Evolutionary conservation across 2,329 filamentous ascomycete genomes (phyloP).

Genomic region (Colletotrichum tropicale): DNA sequence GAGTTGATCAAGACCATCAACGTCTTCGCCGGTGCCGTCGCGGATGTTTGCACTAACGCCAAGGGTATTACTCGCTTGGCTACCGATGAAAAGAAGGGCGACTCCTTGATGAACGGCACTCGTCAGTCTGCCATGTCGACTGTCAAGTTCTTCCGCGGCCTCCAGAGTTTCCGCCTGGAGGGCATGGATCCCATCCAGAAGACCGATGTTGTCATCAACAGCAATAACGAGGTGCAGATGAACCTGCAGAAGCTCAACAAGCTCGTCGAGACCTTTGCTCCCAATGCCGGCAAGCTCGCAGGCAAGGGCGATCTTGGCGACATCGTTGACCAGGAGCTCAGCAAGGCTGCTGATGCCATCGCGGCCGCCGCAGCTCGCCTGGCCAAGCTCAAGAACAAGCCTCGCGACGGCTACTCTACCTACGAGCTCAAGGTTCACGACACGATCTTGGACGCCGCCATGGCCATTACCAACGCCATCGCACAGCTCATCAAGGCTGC

Average conservation of each 20-base stretch:
- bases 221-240: slow-evolving; percentile 94
- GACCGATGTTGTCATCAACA: slow-evolving; percentile 96
- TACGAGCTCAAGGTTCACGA: slow-evolving; percentile 98
- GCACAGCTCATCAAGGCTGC: slow-evolving; percentile 94
- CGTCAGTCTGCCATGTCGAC: slow-evolving; percentile 85
- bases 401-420: slow-evolving; percentile 92
- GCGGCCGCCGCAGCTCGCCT: slow-evolving; percentile 89
- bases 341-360: slow-evolving; percentile 93
- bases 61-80: slow-evolving; percentile 94
- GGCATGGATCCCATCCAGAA: slow-evolving; percentile 90
- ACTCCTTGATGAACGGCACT: slow-evolving; percentile 81
- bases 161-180: slow-evolving; percentile 93
- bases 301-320: slow-evolving; percentile 89
- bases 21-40: slow-evolving; percentile 86
- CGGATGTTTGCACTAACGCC: slow-evolving; percentile 94
- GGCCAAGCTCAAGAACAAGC: slow-evolving; percentile 93
- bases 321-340: slow-evolving; percentile 88
- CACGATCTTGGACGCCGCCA: slow-evolving; percentile 89
- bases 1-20: slow-evolving; percentile 94
- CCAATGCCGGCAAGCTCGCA: slow-evolving; percentile 81
- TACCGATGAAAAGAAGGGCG: slow-evolving; percentile 92
- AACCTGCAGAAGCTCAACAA: slow-evolving; percentile 94
- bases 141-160: slow-evolving; percentile 91
- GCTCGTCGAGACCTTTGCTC: slow-evolving; percentile 88
- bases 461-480: slow-evolving; percentile 93